Conservation (phyloP, 2,329 filamentous ascomycete species). For the Fusarium napiforme region DNA sequence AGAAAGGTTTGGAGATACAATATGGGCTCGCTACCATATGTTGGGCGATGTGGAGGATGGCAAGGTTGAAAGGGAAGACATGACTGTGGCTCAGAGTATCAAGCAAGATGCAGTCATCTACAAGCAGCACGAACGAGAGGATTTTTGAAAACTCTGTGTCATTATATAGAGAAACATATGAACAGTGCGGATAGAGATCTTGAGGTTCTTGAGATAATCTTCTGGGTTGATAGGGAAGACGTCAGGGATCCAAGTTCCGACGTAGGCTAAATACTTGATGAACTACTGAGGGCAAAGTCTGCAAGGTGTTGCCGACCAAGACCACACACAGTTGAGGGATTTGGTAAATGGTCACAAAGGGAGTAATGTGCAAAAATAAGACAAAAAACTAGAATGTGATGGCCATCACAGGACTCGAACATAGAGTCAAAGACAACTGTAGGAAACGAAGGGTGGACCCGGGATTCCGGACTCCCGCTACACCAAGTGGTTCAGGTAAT, state of each 20-base stretch:
- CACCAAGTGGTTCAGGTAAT: not conserved
- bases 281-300: too few species aligned
- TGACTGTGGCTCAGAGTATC: not conserved
- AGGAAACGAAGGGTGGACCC: not conserved
- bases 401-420: not conserved
- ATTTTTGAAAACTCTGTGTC: not conserved
- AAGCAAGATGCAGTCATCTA: not conserved
- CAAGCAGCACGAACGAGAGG: accelerated
- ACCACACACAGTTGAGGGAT: too few species aligned
- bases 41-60: not conserved
- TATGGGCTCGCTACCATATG: not conserved
- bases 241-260: not conserved
- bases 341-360: too few species aligned
- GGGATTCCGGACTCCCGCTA: not conserved
- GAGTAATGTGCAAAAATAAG: not conserved
- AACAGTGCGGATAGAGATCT: not conserved
- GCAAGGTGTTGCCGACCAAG: too few species aligned
- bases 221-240: not conserved
- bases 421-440: not conserved
- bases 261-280: accelerated
- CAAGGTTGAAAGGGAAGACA: too few species aligned
- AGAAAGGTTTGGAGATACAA: not conserved
- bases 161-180: not conserved
- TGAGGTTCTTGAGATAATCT: not conserved
- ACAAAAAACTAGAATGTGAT: not conserved